Percentiles rank a stretch among this genome's conserved stretches.
Conservation (phyloP, 1,284 basidiomycete genomes). For the Ganoderma resinaceum region DNA sequence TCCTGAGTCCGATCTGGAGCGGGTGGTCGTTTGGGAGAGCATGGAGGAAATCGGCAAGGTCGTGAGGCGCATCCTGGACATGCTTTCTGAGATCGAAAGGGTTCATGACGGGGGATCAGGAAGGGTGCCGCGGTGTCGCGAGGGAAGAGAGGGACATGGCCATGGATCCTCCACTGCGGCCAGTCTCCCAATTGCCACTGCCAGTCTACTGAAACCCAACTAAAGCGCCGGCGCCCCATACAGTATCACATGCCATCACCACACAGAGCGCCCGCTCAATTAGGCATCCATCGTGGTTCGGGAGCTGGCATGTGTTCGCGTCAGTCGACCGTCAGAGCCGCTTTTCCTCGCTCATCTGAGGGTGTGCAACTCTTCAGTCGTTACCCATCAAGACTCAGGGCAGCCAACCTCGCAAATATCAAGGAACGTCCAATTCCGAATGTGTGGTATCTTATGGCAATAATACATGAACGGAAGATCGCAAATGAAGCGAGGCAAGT, state of each 20-base stretch:
- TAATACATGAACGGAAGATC: background rate
- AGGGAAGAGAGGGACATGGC: conserved; percentile 16
- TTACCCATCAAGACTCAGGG: too few species aligned
- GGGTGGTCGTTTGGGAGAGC: conserved; percentile 53
- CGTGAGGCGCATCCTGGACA: conserved; percentile 25
- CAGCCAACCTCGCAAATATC: too few species aligned
- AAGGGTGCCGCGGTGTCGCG: background rate
- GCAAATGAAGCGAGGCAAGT: background rate
- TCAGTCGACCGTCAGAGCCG: too few species aligned
- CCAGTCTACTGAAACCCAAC: too few species aligned
- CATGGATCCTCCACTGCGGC: background rate
- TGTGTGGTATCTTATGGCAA: background rate
- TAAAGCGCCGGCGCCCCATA: background rate
- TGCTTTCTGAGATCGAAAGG: conserved; percentile 10
- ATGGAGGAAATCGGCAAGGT: conserved; percentile 35
- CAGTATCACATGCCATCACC: conserved; percentile 16
- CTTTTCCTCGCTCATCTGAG: too few species aligned
- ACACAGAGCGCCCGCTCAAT: background rate
- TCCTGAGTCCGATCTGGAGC: conserved; percentile 64
- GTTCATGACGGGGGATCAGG: conserved; percentile 15
- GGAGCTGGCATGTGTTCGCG: too few species aligned
- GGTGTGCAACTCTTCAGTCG: too few species aligned
- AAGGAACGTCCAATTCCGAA: background rate
- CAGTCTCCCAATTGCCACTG: background rate
- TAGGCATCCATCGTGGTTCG: conserved; percentile 8